phyloP scores from a whole-genome alignment of 2,329 filamentous ascomycete genomes.

The Paecilomyces sp. region DNA sequence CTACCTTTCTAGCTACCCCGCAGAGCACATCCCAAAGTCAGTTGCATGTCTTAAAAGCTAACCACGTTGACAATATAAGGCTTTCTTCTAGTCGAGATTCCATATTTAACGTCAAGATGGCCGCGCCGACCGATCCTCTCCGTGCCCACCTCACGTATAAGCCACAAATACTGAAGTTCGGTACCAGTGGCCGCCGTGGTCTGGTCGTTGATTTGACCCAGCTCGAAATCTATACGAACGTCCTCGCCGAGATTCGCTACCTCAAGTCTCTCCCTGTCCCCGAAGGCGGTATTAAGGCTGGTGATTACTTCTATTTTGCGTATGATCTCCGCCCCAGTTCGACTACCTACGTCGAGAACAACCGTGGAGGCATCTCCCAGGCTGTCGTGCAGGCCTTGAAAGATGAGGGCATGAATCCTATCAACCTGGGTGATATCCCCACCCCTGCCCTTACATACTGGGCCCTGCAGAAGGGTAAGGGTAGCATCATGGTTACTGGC shows the following conservation, averaged over 20 bases:
- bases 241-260: constrained; percentile 23
- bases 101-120: neutral
- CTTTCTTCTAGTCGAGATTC: neutral
- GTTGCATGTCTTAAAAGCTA: too few species aligned
- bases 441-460: constrained; percentile 23
- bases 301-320: constrained; percentile 26
- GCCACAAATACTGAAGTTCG: constrained; percentile 24
- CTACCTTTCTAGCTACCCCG: neutral
- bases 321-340: constrained; percentile 27
- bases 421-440: constrained; percentile 25
- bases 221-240: constrained; percentile 27
- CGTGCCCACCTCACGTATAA: constrained; percentile 13
- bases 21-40: neutral
- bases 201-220: constrained; percentile 24
- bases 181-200: constrained; percentile 27
- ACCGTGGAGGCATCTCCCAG: constrained; percentile 22
- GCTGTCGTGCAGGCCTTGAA: constrained; percentile 23
- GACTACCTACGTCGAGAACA: constrained; percentile 18
- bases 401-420: constrained; percentile 19
- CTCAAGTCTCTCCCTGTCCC: constrained; percentile 17
- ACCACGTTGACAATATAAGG: neutral
- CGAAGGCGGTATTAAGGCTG: constrained; percentile 20
- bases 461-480: constrained; percentile 21
- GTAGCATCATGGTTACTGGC: constrained; percentile 28
- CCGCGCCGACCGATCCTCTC: neutral